A percentile compares a stretch with the other conserved stretches of the same genome.
phyloP scores from a whole-genome alignment of 306 rosid genomes.

The Dalbergia oliveri region DNA sequence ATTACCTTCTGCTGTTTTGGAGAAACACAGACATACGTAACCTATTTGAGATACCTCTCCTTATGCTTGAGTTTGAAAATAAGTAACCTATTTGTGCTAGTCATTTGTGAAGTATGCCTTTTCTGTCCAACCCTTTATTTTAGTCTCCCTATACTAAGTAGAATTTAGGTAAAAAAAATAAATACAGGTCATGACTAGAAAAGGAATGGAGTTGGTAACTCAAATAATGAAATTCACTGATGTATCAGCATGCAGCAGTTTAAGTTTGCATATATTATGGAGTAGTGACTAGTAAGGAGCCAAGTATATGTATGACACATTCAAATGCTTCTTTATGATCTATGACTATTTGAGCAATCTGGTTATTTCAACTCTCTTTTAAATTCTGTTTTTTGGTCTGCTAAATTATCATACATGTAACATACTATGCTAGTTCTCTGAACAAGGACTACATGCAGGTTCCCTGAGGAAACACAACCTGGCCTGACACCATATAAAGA shows the following conservation, averaged over 20 bases:
- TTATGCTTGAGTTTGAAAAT: not conserved
- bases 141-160: too few relatives aligned
- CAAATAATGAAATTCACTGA: too few relatives aligned
- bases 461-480: constrained; percentile 77
- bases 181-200: too few relatives aligned
- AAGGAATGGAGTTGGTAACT: too few relatives aligned
- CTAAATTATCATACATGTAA: not conserved
- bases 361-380: not conserved
- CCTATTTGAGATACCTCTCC: not conserved
- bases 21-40: too few relatives aligned
- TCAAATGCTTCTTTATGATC: not conserved
- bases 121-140: too few relatives aligned
- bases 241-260: too few relatives aligned
- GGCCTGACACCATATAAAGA: constrained; percentile 66
- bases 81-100: too few relatives aligned
- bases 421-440: constrained; percentile 31
- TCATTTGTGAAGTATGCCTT: too few relatives aligned
- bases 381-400: constrained; percentile 1
- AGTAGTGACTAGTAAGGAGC: not conserved
- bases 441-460: constrained; percentile 59
- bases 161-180: too few relatives aligned
- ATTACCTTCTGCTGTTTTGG: too few relatives aligned
- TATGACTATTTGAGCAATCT: not conserved
- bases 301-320: not conserved
- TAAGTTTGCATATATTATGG: not conserved